Evolutionary conservation across 163 green algal species (phyloP).

Genomic region (Scenedesmus sp.): DNA sequence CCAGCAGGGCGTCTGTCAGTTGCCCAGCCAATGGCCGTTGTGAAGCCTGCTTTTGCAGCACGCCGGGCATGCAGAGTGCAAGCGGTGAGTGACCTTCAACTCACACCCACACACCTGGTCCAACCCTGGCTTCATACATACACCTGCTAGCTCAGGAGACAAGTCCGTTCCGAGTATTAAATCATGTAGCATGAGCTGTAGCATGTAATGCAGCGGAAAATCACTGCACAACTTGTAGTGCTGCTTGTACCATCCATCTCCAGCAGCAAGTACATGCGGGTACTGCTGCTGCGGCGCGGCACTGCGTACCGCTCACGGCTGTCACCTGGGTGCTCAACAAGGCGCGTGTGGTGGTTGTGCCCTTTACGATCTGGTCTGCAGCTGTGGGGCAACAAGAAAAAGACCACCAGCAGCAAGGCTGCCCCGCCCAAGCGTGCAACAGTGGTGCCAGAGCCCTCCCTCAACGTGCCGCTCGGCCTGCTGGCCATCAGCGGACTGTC

Average conservation of each 20-base stretch:
- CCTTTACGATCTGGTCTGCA: background rate
- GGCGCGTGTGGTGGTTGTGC: background rate
- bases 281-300: too few species aligned
- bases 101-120: background rate
- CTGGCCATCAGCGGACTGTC: slow-evolving; percentile 57
- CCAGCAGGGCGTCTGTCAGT: background rate
- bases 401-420: slow-evolving; percentile 18
- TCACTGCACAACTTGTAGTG: too few species aligned
- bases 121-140: too few species aligned
- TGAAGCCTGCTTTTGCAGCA: background rate
- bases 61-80: background rate
- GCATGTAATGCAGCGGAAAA: too few species aligned
- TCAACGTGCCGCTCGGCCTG: slow-evolving; percentile 66
- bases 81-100: background rate
- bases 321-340: too few species aligned
- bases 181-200: too few species aligned
- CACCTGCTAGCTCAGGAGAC: too few species aligned
- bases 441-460: slow-evolving; percentile 60
- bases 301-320: too few species aligned
- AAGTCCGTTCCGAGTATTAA: too few species aligned
- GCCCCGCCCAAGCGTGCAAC: slow-evolving; percentile 50
- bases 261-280: background rate
- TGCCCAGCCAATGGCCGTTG: background rate
- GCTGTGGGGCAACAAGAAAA: background rate
- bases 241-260: too few species aligned